Conservation (phyloP, 2,329 filamentous ascomycete species). For the Furcasterigmium furcatum region DNA sequence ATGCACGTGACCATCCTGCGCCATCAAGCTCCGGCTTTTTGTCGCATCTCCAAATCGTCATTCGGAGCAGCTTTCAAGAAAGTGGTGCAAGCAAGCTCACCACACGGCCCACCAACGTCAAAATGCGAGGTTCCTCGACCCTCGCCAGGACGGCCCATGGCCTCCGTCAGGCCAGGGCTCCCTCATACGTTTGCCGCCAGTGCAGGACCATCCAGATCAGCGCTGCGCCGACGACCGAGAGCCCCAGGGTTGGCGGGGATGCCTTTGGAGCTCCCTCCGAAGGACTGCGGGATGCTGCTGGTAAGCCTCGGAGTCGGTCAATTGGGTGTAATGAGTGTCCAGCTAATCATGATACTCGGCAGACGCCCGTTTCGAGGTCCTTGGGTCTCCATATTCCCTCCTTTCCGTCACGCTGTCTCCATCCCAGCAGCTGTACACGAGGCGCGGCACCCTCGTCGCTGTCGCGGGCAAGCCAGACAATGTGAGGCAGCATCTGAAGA, state of each 20-base stretch:
- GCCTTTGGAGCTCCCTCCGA: constrained; percentile 48
- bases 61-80: not conserved
- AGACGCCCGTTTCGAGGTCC: constrained; percentile 95
- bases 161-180: constrained; percentile 18
- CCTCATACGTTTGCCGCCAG: constrained; percentile 46
- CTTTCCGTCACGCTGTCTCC: constrained; percentile 90
- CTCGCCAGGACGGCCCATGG: constrained; percentile 30
- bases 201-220: constrained; percentile 63
- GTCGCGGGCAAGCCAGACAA: constrained; percentile 89
- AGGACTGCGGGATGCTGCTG: constrained; percentile 44
- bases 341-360: constrained; percentile 1
- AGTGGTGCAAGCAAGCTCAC: not conserved
- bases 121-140: constrained; percentile 41
- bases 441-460: constrained; percentile 85
- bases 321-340: accelerated
- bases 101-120: constrained; percentile 11
- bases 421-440: constrained; percentile 89
- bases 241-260: constrained; percentile 47
- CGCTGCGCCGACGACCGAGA: constrained; percentile 55
- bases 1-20: not conserved
- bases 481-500: constrained; percentile 43
- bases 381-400: constrained; percentile 88
- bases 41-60: constrained; percentile 4
- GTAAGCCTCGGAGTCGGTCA: constrained; percentile 25
- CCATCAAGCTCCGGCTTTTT: constrained; percentile 5